Conservation (phyloP, 1,139 yeast genomes). For the Yamadazyma triangularis region DNA sequence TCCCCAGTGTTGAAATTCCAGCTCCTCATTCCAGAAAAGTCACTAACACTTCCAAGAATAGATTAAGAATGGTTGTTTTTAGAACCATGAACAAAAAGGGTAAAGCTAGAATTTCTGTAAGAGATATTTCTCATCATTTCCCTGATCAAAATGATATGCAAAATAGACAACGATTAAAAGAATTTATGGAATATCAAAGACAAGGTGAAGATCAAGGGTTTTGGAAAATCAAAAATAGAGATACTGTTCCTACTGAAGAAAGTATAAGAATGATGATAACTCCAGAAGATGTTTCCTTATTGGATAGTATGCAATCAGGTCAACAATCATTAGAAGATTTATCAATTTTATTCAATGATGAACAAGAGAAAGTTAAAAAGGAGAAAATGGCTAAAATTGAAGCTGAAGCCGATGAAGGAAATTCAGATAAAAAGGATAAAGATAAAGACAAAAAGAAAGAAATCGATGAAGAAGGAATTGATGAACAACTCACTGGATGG, state of each 20-base stretch:
- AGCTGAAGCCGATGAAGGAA: slow-evolving; percentile 14
- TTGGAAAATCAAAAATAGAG: slow-evolving; percentile 82
- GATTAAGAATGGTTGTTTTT: slow-evolving; percentile 90
- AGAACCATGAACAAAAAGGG: slow-evolving; percentile 79
- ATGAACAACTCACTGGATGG: slow-evolving; percentile 94
- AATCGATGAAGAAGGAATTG: slow-evolving; percentile 48
- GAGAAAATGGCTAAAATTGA: slow-evolving; percentile 32
- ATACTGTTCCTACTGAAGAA: slow-evolving; percentile 69
- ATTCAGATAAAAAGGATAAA: slow-evolving; percentile 15
- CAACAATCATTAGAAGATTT: slow-evolving; percentile 75
- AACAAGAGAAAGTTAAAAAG: slow-evolving; percentile 16
- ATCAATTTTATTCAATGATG: slow-evolving; percentile 13
- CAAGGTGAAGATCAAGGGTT: slow-evolving; percentile 93
- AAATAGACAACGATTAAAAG: slow-evolving; percentile 90
- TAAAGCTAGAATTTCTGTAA: slow-evolving; percentile 72
- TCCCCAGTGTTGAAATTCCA: slow-evolving; percentile 93
- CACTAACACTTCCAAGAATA: slow-evolving; percentile 85
- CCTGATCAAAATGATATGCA: slow-evolving; percentile 99
- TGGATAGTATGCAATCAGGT: slow-evolving; percentile 93
- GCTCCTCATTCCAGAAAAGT: slow-evolving; percentile 98
- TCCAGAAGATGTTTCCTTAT: slow-evolving; percentile 85
- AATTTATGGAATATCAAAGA: slow-evolving; percentile 96
- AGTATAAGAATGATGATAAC: slow-evolving; percentile 79
- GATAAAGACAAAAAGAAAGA: slow-evolving; percentile 20
- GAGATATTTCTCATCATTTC: slow-evolving; percentile 86